These are phyloP conservation scores for Phytophthora citricola DNA, from an alignment of 352 stramenopile genomes.

Conservation along the genomic window DNA sequence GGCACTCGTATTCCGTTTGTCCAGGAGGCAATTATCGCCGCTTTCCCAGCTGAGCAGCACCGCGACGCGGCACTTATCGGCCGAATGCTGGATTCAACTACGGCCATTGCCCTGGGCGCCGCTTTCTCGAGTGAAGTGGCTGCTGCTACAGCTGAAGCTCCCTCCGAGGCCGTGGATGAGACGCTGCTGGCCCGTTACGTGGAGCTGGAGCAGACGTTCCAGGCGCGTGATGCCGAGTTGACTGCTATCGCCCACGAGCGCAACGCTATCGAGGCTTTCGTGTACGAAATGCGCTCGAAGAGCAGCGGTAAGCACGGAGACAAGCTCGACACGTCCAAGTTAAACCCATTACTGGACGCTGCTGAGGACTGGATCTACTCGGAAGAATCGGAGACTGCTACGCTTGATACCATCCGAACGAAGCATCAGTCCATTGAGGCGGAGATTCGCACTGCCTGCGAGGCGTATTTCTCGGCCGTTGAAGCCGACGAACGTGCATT, in stretches of 20 bases:
- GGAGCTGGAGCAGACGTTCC: slow-evolving; percentile 73
- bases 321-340: slow-evolving; percentile 63
- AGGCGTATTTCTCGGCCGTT: slow-evolving; percentile 77
- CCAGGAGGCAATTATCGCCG: slow-evolving; percentile 74
- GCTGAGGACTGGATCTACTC: slow-evolving; percentile 94
- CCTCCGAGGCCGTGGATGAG: slow-evolving; percentile 32
- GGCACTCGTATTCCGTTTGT: slow-evolving; percentile 90
- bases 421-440: slow-evolving; percentile 67
- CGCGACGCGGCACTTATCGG: slow-evolving; percentile 55
- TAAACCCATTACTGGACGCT: slow-evolving; percentile 80
- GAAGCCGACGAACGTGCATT: slow-evolving; percentile 63
- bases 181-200: slow-evolving; percentile 46
- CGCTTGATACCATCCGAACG: slow-evolving; percentile 53
- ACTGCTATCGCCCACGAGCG: slow-evolving; percentile 77
- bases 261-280: slow-evolving; percentile 92
- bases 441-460: slow-evolving; percentile 59
- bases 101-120: slow-evolving; percentile 79
- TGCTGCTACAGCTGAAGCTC: slow-evolving; percentile 5
- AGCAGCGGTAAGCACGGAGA: slow-evolving; percentile 67
- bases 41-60: slow-evolving; percentile 52
- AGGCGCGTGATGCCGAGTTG: slow-evolving; percentile 73
- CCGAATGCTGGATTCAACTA: slow-evolving; percentile 91
- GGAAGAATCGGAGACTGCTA: slow-evolving; percentile 83
- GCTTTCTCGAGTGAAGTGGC: slow-evolving; percentile 53
- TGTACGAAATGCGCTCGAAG: slow-evolving; percentile 92